A percentile compares a stretch with the other conserved stretches of the same genome.
Evolutionary conservation across 192 early-diverging fungal species (phyloP).

Genomic region (Cladochytrium replicatum): DNA sequence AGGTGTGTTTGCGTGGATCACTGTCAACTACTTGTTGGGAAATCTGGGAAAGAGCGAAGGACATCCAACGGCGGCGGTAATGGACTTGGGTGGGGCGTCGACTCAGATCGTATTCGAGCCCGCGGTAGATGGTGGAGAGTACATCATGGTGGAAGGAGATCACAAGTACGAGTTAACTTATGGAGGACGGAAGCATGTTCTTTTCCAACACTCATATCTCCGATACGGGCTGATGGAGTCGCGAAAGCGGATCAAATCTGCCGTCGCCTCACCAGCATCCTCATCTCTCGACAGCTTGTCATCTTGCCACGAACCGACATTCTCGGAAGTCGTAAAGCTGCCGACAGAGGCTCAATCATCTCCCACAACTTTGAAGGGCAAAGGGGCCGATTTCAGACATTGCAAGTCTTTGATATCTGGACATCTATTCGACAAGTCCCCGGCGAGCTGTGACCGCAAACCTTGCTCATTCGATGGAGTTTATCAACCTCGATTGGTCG

Average conservation of each 20-base stretch:
- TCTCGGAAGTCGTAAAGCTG: too few species aligned
- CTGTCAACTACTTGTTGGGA: conserved; percentile 82
- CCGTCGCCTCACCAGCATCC: too few species aligned
- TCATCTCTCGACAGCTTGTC: too few species aligned
- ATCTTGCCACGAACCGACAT: too few species aligned
- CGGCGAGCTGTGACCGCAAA: conserved; percentile 32
- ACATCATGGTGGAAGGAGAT: conserved; percentile 53
- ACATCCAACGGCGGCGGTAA: conserved; percentile 67
- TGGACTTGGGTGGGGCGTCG: conserved; percentile 94
- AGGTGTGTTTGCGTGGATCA: conserved; percentile 96
- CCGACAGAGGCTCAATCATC: too few species aligned
- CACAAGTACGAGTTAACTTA: conserved; percentile 64
- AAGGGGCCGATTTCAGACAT: conserved; percentile 37
- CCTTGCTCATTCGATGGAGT: conserved; percentile 90
- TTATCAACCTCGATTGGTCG: conserved; percentile 70
- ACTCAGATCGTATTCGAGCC: conserved; percentile 99
- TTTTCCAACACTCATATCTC: conserved; percentile 95
- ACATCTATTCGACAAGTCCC: conserved; percentile 67
- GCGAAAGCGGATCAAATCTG: conserved; percentile 66
- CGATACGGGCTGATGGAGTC: conserved; percentile 87
- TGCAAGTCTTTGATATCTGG: conserved; percentile 43
- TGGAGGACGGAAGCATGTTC: conserved; percentile 57
- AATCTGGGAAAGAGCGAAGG: conserved; percentile 44
- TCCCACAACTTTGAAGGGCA: too few species aligned
- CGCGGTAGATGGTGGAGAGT: conserved; percentile 26